Base-by-base conservation (phyloP, 1,284 basidiomycete species). In the Trametes pubescens region DNA sequence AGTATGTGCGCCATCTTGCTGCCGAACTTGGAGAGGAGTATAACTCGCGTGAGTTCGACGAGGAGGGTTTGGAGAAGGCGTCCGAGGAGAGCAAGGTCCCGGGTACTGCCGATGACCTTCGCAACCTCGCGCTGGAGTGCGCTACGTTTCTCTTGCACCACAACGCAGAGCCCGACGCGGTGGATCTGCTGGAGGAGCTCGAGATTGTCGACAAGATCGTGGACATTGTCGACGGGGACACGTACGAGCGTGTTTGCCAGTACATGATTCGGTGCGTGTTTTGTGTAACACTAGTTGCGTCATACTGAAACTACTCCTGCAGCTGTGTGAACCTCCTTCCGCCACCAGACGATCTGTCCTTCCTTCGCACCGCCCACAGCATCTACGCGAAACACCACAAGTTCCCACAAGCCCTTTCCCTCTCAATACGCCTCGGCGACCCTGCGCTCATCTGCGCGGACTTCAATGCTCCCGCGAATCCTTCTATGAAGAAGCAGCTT, bases 131-230 rank as follows among this genome's bases (percentile, higher is more conserved):
- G 0, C 83, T 94, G 61, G 87, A 95, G 72, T 94, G 98, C 70
- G 95, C 97, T 1, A 90, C 87, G 22, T 99, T 99, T 83, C 86
- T 98, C 67, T 83, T 99, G 38, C 86, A 86, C 34, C 98, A 99
- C 79, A 99, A 99, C 72, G 98, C 96, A 14, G 98, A 99, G 78
- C 96, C 96, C 34, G 98, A 99, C 76, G 98, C 98, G 0, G 97
- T 99, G 22, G 98, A 99, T 79, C 83, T 99, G 37, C 80, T 99
- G 63, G 90, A 98, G 73, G 98, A 99, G 76, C 80, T 99, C 68
- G 98, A 99, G 78, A 93, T 94, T 69, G 93, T 98, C 55, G 86
- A 91, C 69, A 86, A 87, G 71, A 89, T 98, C 67, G 84, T 85
- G 8, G 81, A 86, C 22, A 80, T 95, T 64, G 90, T 97, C 26